These are phyloP conservation scores for Cladochytrium replicatum DNA, from an alignment of 192 early-diverging fungal genomes.

Conservation along the genomic window DNA sequence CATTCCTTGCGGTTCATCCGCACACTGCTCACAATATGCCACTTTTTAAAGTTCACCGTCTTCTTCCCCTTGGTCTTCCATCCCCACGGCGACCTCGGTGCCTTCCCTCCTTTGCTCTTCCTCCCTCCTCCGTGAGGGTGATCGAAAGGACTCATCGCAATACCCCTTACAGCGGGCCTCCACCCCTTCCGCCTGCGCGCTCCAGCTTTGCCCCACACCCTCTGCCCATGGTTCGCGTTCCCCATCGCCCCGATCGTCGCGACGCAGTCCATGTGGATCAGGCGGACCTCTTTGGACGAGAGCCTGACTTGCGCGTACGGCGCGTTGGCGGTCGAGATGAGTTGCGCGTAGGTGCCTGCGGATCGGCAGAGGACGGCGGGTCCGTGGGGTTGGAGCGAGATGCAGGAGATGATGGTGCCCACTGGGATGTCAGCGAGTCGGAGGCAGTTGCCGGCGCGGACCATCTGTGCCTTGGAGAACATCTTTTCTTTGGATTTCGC, in stretches of 20 bases:
- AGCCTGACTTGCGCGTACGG: constrained; percentile 80
- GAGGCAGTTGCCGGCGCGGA: constrained; percentile 85
- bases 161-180: constrained; percentile 88
- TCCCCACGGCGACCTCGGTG: constrained; percentile 84
- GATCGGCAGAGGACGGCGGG: constrained; percentile 69
- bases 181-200: constrained; percentile 69
- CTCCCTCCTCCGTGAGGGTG: constrained; percentile 98
- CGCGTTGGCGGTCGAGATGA: constrained; percentile 64
- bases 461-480: constrained; percentile 29
- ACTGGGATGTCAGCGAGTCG: constrained; percentile 83
- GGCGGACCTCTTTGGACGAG: constrained; percentile 75
- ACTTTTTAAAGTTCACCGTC: too few relatives aligned
- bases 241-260: constrained; percentile 86
- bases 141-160: constrained; percentile 87
- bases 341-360: constrained; percentile 78
- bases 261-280: constrained; percentile 69
- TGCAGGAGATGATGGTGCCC: constrained; percentile 79
- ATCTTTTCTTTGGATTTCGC: too few relatives aligned
- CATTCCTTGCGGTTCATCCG: too few relatives aligned
- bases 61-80: constrained; percentile 87
- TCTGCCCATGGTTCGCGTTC: constrained; percentile 83
- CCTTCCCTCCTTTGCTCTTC: constrained; percentile 83
- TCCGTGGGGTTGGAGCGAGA: constrained; percentile 67
- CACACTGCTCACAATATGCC: too few relatives aligned
- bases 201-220: constrained; percentile 83